Percentiles rank a stretch among this genome's conserved stretches.
phyloP scores from a whole-genome alignment of 345 rosid genomes.

The Populus ilicifolia region DNA sequence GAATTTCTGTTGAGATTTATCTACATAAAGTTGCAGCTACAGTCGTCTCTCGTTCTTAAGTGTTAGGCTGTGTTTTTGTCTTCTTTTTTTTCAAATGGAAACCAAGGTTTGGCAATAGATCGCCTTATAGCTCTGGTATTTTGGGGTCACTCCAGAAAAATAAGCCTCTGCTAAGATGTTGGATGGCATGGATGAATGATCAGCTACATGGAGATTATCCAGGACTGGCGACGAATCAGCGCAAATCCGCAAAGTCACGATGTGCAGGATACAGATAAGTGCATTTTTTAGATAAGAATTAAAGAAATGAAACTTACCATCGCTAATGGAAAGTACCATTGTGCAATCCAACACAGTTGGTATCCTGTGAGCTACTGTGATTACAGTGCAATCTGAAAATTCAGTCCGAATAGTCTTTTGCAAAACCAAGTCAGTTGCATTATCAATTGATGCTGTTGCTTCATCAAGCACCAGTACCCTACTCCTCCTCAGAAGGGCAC shows the following conservation, averaged over 20 bases:
- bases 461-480: conserved; percentile 80
- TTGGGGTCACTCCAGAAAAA: too few relatives aligned
- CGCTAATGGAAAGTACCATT: conserved; percentile 79
- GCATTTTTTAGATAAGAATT: neutral
- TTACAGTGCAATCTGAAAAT: conserved; percentile 76
- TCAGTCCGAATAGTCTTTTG: conserved; percentile 78
- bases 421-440: conserved; percentile 77
- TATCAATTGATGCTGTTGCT: conserved; percentile 96
- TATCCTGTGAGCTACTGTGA: conserved; percentile 90
- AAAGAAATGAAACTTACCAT: conserved; percentile 48
- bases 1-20: neutral
- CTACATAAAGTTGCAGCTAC: neutral
- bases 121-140: too few relatives aligned
- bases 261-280: neutral
- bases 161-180: too few relatives aligned
- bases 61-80: neutral
- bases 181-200: too few relatives aligned
- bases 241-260: neutral
- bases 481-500: conserved; percentile 83
- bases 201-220: neutral
- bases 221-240: neutral
- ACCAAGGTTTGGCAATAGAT: too few relatives aligned
- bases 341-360: conserved; percentile 98
- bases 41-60: neutral
- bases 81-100: too few relatives aligned